Conservation (phyloP, 129 eudicot species). For the Pseudognaphalium luteoalbum region DNA sequence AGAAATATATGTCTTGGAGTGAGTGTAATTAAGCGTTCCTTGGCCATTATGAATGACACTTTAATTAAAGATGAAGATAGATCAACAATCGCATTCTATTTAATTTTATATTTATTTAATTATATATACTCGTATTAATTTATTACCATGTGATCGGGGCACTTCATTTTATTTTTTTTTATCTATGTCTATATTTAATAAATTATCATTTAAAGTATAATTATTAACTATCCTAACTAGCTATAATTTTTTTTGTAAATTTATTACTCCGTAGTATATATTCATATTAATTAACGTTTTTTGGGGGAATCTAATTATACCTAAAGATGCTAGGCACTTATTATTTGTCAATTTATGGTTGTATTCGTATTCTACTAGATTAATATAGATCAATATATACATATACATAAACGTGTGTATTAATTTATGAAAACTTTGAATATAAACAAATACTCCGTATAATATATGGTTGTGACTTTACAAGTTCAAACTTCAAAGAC, state of each 20-base stretch:
- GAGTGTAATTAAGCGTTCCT: constrained; percentile 35
- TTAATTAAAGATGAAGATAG: constrained; percentile 40
- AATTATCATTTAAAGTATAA: too few relatives aligned
- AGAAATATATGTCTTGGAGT: constrained; percentile 38
- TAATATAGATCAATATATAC: background rate
- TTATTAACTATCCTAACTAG: too few relatives aligned
- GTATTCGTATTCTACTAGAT: background rate
- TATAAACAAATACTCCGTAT: too few relatives aligned
- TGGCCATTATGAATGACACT: constrained; percentile 19
- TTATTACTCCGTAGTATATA: too few relatives aligned
- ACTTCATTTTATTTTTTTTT: background rate
- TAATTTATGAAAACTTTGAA: too few relatives aligned
- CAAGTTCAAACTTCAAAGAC: too few relatives aligned
- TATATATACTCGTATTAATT: background rate
- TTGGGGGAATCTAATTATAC: background rate
- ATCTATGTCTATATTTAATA: background rate
- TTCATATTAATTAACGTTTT: too few relatives aligned
- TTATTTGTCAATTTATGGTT: constrained; percentile 1
- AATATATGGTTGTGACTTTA: too few relatives aligned
- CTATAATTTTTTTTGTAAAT: background rate
- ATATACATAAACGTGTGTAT: too few relatives aligned
- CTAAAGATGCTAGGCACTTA: constrained; percentile 21
- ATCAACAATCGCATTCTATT: background rate
- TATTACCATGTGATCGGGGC: constrained; percentile 19
- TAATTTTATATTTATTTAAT: background rate